Conservation (phyloP, 306 rosid species). For the Casuarina cunninghamiana region DNA sequence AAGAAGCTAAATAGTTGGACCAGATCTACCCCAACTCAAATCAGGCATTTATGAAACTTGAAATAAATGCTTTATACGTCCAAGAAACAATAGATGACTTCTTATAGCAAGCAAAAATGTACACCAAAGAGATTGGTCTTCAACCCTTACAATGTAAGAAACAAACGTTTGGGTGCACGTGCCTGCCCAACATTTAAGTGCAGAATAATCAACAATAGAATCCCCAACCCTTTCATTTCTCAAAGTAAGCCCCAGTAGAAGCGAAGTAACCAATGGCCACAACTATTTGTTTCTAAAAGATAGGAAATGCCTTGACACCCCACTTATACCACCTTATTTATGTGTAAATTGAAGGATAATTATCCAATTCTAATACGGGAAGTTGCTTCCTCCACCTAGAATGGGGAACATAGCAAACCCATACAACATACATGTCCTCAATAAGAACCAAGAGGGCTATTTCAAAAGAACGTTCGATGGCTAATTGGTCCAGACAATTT, state of each 20-base stretch:
- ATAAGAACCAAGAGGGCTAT: neutral
- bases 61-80: neutral
- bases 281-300: no score
- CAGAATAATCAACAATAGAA: neutral
- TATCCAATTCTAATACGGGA: neutral
- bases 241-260: no score
- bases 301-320: no score
- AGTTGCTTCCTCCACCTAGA: neutral
- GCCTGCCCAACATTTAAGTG: neutral
- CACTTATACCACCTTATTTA: neutral
- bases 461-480: neutral
- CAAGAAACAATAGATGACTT: neutral
- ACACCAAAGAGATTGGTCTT: neutral
- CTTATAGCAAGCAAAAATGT: neutral
- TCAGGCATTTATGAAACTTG: neutral
- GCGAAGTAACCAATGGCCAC: no score
- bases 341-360: neutral
- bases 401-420: neutral
- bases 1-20: slow-evolving; percentile 29
- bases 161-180: neutral
- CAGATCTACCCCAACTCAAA: neutral
- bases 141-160: neutral
- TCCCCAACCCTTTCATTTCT: neutral
- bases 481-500: neutral
- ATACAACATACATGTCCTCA: neutral